Evolutionary conservation across 2,329 filamentous ascomycete species (phyloP).

Genomic region (Verruconis gallopava): DNA sequence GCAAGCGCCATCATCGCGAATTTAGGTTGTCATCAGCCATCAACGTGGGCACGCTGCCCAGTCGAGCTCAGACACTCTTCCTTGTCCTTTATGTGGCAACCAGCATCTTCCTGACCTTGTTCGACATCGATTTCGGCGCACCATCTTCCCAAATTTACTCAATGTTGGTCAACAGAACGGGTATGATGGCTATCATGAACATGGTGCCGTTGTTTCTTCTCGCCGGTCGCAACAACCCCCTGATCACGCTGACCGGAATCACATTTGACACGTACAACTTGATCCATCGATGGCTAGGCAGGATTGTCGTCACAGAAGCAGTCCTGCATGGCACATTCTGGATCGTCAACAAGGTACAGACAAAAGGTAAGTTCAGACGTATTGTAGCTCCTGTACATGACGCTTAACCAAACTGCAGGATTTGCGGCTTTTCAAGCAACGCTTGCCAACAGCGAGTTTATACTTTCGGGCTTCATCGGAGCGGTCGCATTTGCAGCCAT

Average conservation of each 20-base stretch:
- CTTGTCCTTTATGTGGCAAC: constrained; percentile 35
- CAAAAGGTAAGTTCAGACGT: too few relatives aligned
- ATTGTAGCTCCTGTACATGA: too few relatives aligned
- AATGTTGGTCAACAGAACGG: constrained; percentile 49
- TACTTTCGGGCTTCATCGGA: constrained; percentile 51
- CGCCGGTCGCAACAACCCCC: constrained; percentile 64
- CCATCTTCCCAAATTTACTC: constrained; percentile 62
- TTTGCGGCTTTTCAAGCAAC: not conserved
- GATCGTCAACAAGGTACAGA: constrained; percentile 35
- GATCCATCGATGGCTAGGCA: constrained; percentile 67
- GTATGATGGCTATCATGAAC: constrained; percentile 58
- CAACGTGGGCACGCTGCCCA: constrained; percentile 37
- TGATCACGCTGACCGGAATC: constrained; percentile 58
- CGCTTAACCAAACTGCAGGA: not conserved
- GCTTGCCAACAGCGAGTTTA: constrained; percentile 27
- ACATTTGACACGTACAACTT: constrained; percentile 77
- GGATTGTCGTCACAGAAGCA: constrained; percentile 59
- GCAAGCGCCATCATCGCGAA: constrained; percentile 36
- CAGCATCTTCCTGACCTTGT: constrained; percentile 33
- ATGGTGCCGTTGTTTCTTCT: constrained; percentile 67
- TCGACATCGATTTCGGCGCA: constrained; percentile 49
- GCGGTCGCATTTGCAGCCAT: constrained; percentile 50
- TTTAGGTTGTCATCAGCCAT: constrained; percentile 37
- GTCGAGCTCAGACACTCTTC: constrained; percentile 35
- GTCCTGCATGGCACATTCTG: constrained; percentile 53